Evolutionary conservation across 768 basidiomycete species (phyloP).

Genomic region (Boletus bicolor): DNA sequence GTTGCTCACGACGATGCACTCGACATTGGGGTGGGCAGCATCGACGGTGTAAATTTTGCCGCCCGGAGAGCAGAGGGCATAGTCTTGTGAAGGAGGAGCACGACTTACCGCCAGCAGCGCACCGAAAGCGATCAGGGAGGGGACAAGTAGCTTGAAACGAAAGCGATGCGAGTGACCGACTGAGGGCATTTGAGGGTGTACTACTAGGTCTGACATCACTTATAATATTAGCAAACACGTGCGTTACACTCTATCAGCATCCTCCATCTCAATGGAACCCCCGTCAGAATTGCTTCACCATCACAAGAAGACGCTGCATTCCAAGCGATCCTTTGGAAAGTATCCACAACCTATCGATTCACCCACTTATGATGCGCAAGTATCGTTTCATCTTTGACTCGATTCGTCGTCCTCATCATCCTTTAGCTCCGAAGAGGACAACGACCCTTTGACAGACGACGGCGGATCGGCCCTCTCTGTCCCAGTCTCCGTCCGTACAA

Average conservation of each 20-base stretch:
- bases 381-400: constrained; percentile 7
- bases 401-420: constrained; percentile 13
- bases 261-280: constrained; percentile 18
- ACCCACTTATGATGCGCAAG: constrained; percentile 73
- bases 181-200: no score
- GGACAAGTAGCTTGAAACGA: background rate
- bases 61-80: constrained; percentile 55
- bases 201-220: no score
- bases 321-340: constrained; percentile 69
- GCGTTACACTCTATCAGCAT: background rate
- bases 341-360: constrained; percentile 62
- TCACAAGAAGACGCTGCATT: constrained; percentile 34
- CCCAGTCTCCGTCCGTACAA: constrained; percentile 29
- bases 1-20: constrained; percentile 59
- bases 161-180: no score
- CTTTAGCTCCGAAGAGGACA: constrained; percentile 79
- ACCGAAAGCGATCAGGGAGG: constrained; percentile 9
- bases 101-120: background rate
- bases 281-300: constrained; percentile 26
- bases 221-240: no score
- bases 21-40: constrained; percentile 43
- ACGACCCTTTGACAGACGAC: constrained; percentile 82
- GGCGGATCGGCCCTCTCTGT: constrained; percentile 50
- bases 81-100: constrained; percentile 26
- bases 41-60: constrained; percentile 71